These are phyloP conservation scores for Talaromyces proteolyticus DNA, from an alignment of 495 filamentous ascomycete species.

Conservation along the genomic window DNA sequence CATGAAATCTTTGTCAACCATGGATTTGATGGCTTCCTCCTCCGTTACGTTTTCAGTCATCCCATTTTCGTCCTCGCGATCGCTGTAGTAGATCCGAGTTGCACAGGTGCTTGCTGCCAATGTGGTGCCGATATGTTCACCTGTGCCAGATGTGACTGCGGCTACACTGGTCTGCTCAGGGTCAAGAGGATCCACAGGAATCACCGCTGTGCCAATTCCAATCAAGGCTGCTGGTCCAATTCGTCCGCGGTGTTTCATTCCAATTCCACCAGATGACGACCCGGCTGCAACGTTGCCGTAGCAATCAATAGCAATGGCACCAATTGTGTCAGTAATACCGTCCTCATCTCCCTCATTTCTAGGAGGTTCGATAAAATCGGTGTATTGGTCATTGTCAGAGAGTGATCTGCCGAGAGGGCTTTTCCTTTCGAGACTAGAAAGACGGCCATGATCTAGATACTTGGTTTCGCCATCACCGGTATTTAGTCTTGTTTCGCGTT, in stretches of 20 bases:
- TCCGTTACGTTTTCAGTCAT: conserved; percentile 59
- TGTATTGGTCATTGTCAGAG: too few species aligned
- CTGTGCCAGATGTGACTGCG: conserved; percentile 84
- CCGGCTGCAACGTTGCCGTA: conserved; percentile 87
- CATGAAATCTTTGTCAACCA: conserved; percentile 78
- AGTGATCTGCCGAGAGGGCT: too few species aligned
- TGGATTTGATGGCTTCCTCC: conserved; percentile 61
- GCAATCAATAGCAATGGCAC: conserved; percentile 84
- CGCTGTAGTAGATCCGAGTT: conserved; percentile 63
- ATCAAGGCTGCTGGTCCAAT: conserved; percentile 90
- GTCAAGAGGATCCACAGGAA: conserved; percentile 63
- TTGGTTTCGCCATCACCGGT: neutral
- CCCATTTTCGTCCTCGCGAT: conserved; percentile 52
- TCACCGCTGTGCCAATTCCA: conserved; percentile 80
- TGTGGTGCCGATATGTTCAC: conserved; percentile 94
- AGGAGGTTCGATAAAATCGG: neutral
- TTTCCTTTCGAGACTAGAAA: too few species aligned
- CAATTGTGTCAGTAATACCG: conserved; percentile 83
- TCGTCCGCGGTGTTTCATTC: conserved; percentile 92
- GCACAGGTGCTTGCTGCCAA: conserved; percentile 76
- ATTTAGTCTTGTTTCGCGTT: neutral
- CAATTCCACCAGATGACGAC: conserved; percentile 98
- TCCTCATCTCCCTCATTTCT: conserved; percentile 23
- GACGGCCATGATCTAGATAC: neutral
- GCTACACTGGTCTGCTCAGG: conserved; percentile 59